Evolutionary conservation across 352 stramenopile species (phyloP).

Genomic region (Globisporangium iwayamae): DNA sequence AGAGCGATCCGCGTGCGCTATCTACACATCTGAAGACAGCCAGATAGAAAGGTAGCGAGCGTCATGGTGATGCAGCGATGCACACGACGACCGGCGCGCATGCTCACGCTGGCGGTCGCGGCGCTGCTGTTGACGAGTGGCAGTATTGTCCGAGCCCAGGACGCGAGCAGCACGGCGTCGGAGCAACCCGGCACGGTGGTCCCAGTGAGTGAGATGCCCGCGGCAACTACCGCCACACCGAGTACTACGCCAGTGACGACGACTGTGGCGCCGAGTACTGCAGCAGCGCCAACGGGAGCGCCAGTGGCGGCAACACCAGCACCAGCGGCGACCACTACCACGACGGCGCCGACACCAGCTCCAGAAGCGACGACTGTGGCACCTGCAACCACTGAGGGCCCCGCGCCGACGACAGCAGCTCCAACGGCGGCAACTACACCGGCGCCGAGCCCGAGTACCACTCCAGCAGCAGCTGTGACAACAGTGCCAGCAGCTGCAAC

Average conservation of each 20-base stretch:
- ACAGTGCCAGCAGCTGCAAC: not conserved
- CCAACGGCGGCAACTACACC: not conserved
- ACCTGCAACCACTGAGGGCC: constrained; percentile 3
- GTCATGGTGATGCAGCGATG: not conserved
- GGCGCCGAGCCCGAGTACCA: not conserved
- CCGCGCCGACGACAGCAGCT: constrained; percentile 4
- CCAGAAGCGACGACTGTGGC: constrained; percentile 8
- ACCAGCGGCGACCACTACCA: not conserved
- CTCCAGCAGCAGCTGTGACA: not conserved
- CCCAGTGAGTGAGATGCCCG: not conserved
- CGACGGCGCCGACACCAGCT: not conserved
- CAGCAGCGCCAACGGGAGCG: constrained; percentile 2
- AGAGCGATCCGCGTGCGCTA: not conserved
- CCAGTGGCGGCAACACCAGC: not conserved
- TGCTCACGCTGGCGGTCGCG: no score
- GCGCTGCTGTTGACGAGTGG: not conserved
- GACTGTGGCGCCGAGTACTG: constrained; percentile 2
- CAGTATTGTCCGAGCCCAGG: not conserved
- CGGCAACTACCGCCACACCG: not conserved
- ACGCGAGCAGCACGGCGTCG: not conserved
- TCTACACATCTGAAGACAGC: not conserved
- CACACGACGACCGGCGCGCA: no score
- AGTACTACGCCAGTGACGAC: constrained; percentile 1
- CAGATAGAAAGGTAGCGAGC: not conserved
- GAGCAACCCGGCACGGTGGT: not conserved